Percentiles rank a stretch among this genome's conserved stretches.
These are phyloP conservation scores for Naganishia onofrii DNA, from an alignment of 768 basidiomycete genomes.

Conservation along the genomic window DNA sequence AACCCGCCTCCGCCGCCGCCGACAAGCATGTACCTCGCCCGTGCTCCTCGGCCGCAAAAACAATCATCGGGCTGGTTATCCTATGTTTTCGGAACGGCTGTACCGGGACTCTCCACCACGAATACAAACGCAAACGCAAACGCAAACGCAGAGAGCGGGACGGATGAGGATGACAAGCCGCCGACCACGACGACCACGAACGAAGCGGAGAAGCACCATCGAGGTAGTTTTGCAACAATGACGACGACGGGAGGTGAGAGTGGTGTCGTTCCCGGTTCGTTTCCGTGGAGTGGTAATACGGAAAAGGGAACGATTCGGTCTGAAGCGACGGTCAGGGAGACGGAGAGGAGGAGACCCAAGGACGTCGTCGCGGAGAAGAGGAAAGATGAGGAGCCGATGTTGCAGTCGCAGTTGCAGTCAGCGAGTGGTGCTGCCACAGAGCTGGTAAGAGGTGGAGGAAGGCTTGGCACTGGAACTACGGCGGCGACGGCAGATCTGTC, in stretches of 20 bases:
- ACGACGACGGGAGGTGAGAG: too few relatives aligned
- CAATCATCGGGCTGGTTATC: constrained; percentile 5
- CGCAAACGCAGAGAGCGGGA: neutral
- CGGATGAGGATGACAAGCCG: neutral
- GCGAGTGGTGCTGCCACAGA: neutral
- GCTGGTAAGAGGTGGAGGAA: neutral
- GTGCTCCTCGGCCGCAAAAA: constrained; percentile 18
- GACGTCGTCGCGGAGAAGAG: neutral
- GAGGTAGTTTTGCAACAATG: neutral
- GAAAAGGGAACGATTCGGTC: neutral
- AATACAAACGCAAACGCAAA: too few relatives aligned
- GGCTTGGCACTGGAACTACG: neutral
- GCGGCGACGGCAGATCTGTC: neutral
- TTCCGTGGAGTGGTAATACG: neutral
- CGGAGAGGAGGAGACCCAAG: neutral
- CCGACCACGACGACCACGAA: neutral
- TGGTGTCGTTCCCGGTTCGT: neutral
- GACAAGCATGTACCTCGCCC: constrained; percentile 17
- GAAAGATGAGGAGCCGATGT: neutral
- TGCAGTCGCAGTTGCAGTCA: too few relatives aligned
- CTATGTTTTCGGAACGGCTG: constrained; percentile 1
- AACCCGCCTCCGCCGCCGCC: neutral
- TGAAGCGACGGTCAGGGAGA: neutral
- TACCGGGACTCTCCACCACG: neutral
- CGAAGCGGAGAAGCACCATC: neutral